phyloP scores from a whole-genome alignment of 2,329 filamentous ascomycete genomes.

The Cercospora sojina region DNA sequence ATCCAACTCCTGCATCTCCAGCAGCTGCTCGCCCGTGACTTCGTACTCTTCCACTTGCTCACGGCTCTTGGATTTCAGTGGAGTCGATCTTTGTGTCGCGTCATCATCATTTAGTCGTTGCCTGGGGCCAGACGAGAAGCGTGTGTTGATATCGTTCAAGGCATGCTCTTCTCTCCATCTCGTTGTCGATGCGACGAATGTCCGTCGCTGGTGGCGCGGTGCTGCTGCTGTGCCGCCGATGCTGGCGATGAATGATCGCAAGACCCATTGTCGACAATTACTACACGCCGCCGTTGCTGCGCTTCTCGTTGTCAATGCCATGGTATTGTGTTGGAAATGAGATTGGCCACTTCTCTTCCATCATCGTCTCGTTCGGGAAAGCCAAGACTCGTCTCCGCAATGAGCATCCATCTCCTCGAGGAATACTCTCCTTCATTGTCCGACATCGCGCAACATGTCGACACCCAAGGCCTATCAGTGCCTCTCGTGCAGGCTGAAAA shows the following conservation, averaged over 20 bases:
- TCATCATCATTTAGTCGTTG: not conserved
- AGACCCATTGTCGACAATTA: conserved; percentile 31
- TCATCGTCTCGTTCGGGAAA: not conserved
- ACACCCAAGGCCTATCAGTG: conserved; percentile 35
- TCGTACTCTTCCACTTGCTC: not conserved
- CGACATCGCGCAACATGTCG: conserved; percentile 25
- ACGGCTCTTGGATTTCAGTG: not conserved
- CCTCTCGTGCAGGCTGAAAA: conserved; percentile 36
- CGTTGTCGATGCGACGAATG: conserved; percentile 24
- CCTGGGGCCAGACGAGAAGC: not conserved
- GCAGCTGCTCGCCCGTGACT: conserved; percentile 11
- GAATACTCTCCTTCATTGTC: not conserved
- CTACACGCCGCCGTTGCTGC: conserved; percentile 23
- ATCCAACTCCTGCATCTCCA: conserved; percentile 12
- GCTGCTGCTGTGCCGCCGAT: conserved; percentile 23
- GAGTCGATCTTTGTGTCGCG: not conserved
- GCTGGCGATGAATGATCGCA: conserved; percentile 36
- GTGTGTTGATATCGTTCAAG: conserved; percentile 29
- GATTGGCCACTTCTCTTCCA: not conserved
- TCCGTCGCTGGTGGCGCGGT: conserved; percentile 19
- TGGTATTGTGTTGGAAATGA: not conserved
- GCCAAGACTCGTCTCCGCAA: conserved; percentile 11
- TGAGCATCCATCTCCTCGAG: not conserved
- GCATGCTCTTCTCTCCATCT: conserved; percentile 24
- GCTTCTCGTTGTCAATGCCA: conserved; percentile 22